Base-by-base conservation (phyloP, 148 eudicot species). In the Rheum nobile region DNA sequence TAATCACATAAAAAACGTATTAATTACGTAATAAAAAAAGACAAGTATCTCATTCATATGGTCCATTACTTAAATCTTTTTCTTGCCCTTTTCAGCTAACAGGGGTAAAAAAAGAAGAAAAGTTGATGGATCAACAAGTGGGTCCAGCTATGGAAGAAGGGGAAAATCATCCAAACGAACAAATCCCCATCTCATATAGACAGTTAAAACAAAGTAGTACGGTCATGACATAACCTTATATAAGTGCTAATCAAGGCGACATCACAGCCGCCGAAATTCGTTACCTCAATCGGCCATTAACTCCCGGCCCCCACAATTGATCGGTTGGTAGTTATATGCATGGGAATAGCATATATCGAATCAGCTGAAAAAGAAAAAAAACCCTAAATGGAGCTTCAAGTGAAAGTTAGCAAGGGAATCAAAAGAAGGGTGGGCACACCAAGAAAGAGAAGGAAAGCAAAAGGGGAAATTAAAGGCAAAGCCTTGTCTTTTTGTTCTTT, bases 391-490 rank as follows among this genome's bases (percentile, higher is more conserved):
- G 75, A 79, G 80, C 83, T 80, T 83, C 16, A 65, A 59, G 72
- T 38, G 77, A 76, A 82, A 80, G 83, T 39, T 75, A 83, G 57
- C 75, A 39, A 77, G 78, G 75, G 79, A 73, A 76, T 79, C 59
- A 79, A 55, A 42, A 74, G 21, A 75, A 4, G 29, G 16, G 11
- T 17, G 31, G 22, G 47, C 43, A 46, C 42, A 68, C 41, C 31
- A 44, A 32, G 35, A 9, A 71, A 57, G n/a, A n/a, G 11, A 70
- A 73, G 44, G 44, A 63, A 21, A 39, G 43, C 35, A 82, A 82
- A 76, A 50, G 55, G 37, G 47, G 46, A 35, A 55, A 75, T 54
- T 50, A 55, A 63, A 39, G 57, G 28, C 68, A 71, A 38, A 75
- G 24, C 75, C 73, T 48, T 73, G 28, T 47, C 47, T 16, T 14